Evolutionary conservation across 192 early-diverging fungal genomes (phyloP).

Genomic region (Mortierella alpina): DNA sequence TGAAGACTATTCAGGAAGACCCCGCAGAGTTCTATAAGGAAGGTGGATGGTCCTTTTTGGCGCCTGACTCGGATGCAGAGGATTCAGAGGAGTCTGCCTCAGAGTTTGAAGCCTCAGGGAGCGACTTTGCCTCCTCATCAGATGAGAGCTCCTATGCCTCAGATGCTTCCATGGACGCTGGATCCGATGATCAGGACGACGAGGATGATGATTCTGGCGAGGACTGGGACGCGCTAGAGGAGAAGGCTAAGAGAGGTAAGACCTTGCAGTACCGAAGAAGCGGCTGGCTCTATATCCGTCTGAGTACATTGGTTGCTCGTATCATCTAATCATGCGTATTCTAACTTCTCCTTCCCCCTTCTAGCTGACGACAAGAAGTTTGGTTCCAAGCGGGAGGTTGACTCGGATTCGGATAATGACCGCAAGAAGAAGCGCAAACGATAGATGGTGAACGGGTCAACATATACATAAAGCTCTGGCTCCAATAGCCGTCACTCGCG

Average conservation of each 20-base stretch:
- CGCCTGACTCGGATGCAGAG: conserved; percentile 70
- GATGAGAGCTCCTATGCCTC: conserved; percentile 69
- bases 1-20: conserved; percentile 97
- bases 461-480: no score
- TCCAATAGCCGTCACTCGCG: no score
- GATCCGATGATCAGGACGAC: conserved; percentile 61
- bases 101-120: conserved; percentile 47
- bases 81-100: conserved; percentile 65
- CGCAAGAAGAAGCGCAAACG: conserved; percentile 53
- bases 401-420: conserved; percentile 48
- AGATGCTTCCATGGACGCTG: conserved; percentile 65
- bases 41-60: conserved; percentile 94
- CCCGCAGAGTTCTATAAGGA: conserved; percentile 91
- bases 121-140: conserved; percentile 90
- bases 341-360: neutral
- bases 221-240: conserved; percentile 88
- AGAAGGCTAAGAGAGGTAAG: conserved; percentile 74
- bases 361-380: conserved; percentile 53
- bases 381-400: conserved; percentile 44
- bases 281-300: neutral
- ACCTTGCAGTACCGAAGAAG: neutral
- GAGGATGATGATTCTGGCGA: conserved; percentile 69
- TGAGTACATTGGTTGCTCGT: neutral
- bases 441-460: conserved; percentile 6
- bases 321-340: neutral